Evolutionary conservation across 306 rosid species (phyloP).

Genomic region (Hylodesmum podocarpum): DNA sequence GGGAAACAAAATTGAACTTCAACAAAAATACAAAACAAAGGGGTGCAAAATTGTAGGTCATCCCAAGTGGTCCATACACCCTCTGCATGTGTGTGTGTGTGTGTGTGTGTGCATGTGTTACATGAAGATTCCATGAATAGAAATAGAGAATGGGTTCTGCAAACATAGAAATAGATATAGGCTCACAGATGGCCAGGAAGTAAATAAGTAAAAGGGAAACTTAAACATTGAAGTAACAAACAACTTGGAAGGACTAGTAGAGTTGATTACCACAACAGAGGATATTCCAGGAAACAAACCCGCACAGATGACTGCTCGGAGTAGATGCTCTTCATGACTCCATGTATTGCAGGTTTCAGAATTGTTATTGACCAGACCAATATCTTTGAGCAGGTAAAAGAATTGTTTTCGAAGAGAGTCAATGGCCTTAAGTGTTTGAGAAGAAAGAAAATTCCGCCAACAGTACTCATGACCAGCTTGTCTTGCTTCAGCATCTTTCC

Average conservation of each 20-base stretch:
- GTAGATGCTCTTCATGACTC: slow-evolving; percentile 72
- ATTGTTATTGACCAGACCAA: slow-evolving; percentile 70
- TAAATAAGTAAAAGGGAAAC: slow-evolving; percentile 32
- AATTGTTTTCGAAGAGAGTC: slow-evolving; percentile 87
- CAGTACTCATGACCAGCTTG: slow-evolving; percentile 84
- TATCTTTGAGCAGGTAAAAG: slow-evolving; percentile 75
- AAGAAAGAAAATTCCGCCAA: slow-evolving; percentile 90
- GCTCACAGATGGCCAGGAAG: slow-evolving; percentile 25
- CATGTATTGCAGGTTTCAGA: slow-evolving; percentile 53
- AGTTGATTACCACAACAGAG: slow-evolving; percentile 78
- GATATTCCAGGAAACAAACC: slow-evolving; percentile 94
- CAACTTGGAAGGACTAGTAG: slow-evolving; percentile 35
- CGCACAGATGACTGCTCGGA: slow-evolving; percentile 80
- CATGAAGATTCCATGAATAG: slow-evolving; percentile 1
- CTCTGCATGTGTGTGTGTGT: neutral
- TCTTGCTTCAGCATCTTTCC: slow-evolving; percentile 85
- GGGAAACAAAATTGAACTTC: neutral
- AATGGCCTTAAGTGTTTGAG: slow-evolving; percentile 84
- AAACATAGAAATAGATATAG: neutral
- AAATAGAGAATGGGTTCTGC: slow-evolving; percentile 6
- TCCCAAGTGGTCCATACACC: neutral
- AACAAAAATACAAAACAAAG: neutral
- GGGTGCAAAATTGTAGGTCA: slow-evolving; percentile 12
- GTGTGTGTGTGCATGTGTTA: neutral
- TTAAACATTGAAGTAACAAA: slow-evolving; percentile 44